phyloP scores from a whole-genome alignment of 176 grass and related monocot genomes.

The Oryza coarctata region DNA sequence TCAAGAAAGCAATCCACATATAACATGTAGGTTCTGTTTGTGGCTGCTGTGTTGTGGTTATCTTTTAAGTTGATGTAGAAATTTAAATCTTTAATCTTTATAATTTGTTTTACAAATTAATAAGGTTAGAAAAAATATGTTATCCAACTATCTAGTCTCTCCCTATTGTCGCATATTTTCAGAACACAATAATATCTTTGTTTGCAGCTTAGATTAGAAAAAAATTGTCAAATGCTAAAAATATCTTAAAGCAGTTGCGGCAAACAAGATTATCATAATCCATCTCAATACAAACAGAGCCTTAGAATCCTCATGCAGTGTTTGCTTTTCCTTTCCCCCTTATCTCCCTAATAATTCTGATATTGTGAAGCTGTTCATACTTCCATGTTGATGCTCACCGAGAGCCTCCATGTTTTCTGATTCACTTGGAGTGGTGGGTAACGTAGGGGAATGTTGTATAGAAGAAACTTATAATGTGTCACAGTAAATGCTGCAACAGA shows the following conservation, averaged over 20 bases:
- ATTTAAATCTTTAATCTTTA: background rate
- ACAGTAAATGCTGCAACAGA: background rate
- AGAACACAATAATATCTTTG: background rate
- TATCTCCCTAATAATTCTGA: background rate
- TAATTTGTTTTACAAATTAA: background rate
- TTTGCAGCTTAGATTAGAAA: background rate
- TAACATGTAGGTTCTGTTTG: background rate
- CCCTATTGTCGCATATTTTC: background rate
- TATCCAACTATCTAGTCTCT: background rate
- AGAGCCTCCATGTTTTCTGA: background rate
- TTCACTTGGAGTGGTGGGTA: background rate
- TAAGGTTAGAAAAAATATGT: background rate
- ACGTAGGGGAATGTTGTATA: background rate
- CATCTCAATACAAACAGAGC: background rate
- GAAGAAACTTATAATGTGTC: background rate
- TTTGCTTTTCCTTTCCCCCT: background rate
- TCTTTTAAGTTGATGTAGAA: background rate
- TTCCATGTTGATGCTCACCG: background rate
- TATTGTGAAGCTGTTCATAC: background rate
- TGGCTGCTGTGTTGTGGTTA: background rate
- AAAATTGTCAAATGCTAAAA: background rate
- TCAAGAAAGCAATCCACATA: background rate
- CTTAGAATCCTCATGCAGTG: background rate
- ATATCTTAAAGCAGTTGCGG: background rate
- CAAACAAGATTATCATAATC: background rate